phyloP scores from a whole-genome alignment of 2,329 filamentous ascomycete genomes.

The Aspergillus sp. region DNA sequence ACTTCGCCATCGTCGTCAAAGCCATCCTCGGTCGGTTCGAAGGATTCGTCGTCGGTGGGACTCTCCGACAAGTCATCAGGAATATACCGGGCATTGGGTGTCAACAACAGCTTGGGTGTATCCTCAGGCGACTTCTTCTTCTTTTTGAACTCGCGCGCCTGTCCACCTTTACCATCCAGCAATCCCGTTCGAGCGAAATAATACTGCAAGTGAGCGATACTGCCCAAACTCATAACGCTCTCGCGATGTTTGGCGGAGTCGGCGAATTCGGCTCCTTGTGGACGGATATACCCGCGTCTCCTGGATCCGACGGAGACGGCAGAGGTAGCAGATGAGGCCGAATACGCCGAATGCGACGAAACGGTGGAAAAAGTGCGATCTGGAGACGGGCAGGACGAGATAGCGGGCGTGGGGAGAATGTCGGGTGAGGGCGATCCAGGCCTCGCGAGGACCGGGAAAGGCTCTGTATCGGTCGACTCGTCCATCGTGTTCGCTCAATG shows the following conservation, averaged over 20 bases:
- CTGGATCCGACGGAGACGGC: slow-evolving; percentile 39
- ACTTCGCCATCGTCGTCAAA: slow-evolving; percentile 56
- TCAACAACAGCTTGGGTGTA: slow-evolving; percentile 35
- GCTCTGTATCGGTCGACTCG: slow-evolving; percentile 16
- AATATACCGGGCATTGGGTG: slow-evolving; percentile 32
- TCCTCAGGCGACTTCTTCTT: slow-evolving; percentile 35
- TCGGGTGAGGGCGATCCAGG: slow-evolving; percentile 35
- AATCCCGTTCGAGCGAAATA: slow-evolving; percentile 95
- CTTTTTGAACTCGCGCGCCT: slow-evolving; percentile 65
- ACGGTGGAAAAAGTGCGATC: slow-evolving; percentile 41
- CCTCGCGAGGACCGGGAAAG: slow-evolving; percentile 20
- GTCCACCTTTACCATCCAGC: slow-evolving; percentile 85
- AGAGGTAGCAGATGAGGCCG: slow-evolving; percentile 39
- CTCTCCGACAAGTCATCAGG: slow-evolving; percentile 44
- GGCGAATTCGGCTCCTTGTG: slow-evolving; percentile 81
- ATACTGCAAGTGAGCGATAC: slow-evolving; percentile 95
- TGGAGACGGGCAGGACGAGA: slow-evolving; percentile 39
- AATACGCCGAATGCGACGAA: slow-evolving; percentile 41
- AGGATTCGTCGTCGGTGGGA: slow-evolving; percentile 32
- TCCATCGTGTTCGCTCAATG: slow-evolving; percentile 16
- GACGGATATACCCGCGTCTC: slow-evolving; percentile 77
- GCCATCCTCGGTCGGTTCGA: slow-evolving; percentile 42
- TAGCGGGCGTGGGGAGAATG: slow-evolving; percentile 36
- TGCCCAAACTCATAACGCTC: slow-evolving; percentile 91
- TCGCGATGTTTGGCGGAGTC: slow-evolving; percentile 84